Evolutionary conservation across 352 stramenopile species (phyloP), one percentile per base, ranked within the genome.

Genomic region (Phytophthora sp.): DNA sequence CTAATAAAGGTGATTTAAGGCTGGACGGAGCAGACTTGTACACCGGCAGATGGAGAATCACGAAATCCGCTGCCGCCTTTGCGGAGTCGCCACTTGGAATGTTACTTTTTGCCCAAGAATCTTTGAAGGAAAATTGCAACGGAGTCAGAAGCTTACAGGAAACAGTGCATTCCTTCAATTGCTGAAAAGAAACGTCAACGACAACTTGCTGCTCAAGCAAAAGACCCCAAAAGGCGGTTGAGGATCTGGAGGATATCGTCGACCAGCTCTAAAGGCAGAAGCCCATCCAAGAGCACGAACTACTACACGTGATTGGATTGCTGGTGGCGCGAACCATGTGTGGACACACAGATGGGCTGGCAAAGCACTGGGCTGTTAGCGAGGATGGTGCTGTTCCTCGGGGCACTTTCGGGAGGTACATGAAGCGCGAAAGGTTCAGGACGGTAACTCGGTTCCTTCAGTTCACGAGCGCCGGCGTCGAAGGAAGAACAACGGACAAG

Each of bases 401-500:
- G 2, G 56, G 38, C 5, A 65, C 56, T 1, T 58, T 53, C 13
- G 12, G 21, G 1, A 23, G 42, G 3, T 58, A 44, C 48, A 65
- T 58, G 46, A 58, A 34, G n/a, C 35, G 56, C 15, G 56, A 65
- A 18, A 30, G 60, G 18, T 69, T 69, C 41, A 51, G 27, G 4
- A 42, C 13, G 5, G 35, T 69, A 10, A 31, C 38, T 1, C 20
- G 52, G 0, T 69, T 39, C 26, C 52, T 69, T 7, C 54, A 56
- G 10, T 65, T 70, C n/a, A 10, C 37, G n/a, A 51, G 30, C 53
- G 54, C 26, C 15, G 2, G 0, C 20, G 8, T 4, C 5, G 15
- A 20, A 1, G 12, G 2, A n/a, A 5, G 30, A 34, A 17, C 26
- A 8, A 9, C 3, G 1, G 54, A 64, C 12, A 62, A 57, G 12